These are phyloP conservation scores for Mucor sp. DNA, from an alignment of 371 early-diverging fungal species.

Conservation along the genomic window DNA sequence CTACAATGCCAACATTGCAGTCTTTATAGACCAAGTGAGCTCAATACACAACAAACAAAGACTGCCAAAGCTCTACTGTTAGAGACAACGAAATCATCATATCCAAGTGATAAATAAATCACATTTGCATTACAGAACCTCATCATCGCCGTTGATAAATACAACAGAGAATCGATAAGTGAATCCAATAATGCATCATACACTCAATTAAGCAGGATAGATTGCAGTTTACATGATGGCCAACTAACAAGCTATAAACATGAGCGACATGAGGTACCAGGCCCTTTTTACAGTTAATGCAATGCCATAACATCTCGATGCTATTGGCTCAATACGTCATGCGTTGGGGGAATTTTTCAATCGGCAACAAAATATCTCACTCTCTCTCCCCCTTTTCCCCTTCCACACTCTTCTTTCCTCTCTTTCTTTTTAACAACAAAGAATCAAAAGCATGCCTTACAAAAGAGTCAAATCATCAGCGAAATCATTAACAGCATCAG, in stretches of 20 bases:
- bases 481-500: neutral
- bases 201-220: no score
- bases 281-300: neutral
- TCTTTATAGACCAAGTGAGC: no score
- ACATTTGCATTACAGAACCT: no score
- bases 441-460: neutral
- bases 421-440: neutral
- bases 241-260: neutral
- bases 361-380: neutral
- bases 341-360: neutral
- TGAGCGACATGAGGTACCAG: neutral
- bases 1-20: no score
- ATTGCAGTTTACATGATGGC: no score
- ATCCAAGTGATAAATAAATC: no score
- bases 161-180: no score
- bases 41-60: no score
- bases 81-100: no score
- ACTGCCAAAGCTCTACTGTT: no score
- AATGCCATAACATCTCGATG: neutral
- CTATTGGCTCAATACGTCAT: conserved; percentile 1
- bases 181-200: no score
- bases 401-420: neutral
- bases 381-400: neutral
- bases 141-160: no score
- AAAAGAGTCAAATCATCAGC: neutral